These are phyloP conservation scores for Aspergillus ellipticus DNA, from an alignment of 495 filamentous ascomycete species.

Conservation along the genomic window DNA sequence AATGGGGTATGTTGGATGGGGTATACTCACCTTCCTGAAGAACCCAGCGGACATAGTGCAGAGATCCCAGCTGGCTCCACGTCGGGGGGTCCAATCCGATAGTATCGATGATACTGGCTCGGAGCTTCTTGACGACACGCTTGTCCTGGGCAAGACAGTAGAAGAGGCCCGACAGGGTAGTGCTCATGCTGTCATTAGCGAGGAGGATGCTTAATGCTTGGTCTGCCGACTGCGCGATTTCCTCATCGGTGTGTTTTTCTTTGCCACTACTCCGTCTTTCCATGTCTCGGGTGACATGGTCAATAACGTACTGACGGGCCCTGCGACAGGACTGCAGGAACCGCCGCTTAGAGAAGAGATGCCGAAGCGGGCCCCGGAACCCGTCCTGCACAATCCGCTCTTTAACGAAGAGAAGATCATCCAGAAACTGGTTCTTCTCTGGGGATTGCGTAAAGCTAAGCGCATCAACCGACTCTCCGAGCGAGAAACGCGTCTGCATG, in stretches of 20 bases:
- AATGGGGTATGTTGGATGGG: too few relatives aligned
- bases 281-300: background rate
- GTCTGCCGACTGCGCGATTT: conserved; percentile 1
- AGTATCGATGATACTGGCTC: conserved; percentile 11
- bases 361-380: conserved; percentile 8
- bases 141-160: conserved; percentile 13
- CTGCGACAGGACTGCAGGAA: background rate
- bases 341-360: background rate
- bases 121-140: conserved; percentile 11
- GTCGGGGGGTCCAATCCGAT: conserved; percentile 13
- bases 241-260: background rate
- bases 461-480: conserved; percentile 16
- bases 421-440: conserved; percentile 10
- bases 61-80: conserved; percentile 11
- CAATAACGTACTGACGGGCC: background rate
- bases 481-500: conserved; percentile 11
- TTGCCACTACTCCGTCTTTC: background rate
- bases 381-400: conserved; percentile 12
- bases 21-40: background rate
- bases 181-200: conserved; percentile 18
- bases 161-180: conserved; percentile 14
- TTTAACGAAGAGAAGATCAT: conserved; percentile 10
- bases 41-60: conserved; percentile 14
- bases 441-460: conserved; percentile 7
- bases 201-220: conserved; percentile 16